Conservation (phyloP, 495 filamentous ascomycete species). For the Annulohypoxylon stygium region DNA sequence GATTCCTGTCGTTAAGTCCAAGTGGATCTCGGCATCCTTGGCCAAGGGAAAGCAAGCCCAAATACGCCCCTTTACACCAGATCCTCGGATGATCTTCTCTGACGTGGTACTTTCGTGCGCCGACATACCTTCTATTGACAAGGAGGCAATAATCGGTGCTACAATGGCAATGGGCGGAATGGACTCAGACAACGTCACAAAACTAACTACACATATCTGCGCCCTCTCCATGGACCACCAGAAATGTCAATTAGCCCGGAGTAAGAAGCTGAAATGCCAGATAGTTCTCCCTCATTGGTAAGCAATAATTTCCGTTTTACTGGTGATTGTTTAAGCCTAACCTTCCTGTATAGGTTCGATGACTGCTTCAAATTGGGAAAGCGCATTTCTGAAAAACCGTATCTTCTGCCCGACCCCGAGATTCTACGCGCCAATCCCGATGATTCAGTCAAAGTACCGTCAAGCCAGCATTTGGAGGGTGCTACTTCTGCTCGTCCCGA, state of each 20-base stretch:
- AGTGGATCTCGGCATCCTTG: slow-evolving; percentile 81
- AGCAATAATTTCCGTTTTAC: slow-evolving; percentile 31
- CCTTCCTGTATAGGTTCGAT: slow-evolving; percentile 77
- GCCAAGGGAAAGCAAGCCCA: slow-evolving; percentile 77
- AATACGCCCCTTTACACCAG: slow-evolving; percentile 86
- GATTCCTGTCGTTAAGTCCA: slow-evolving; percentile 85
- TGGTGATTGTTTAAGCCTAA: slow-evolving; percentile 42
- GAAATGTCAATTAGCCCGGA: slow-evolving; percentile 73
- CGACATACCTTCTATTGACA: slow-evolving; percentile 88
- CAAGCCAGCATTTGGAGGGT: slow-evolving; percentile 75
- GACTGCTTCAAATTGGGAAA: slow-evolving; percentile 93
- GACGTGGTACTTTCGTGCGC: slow-evolving; percentile 79
- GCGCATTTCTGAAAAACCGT: slow-evolving; percentile 88
- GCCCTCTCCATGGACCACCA: slow-evolving; percentile 79
- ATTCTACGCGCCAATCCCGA: slow-evolving; percentile 70
- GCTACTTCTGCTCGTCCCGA: slow-evolving; percentile 76
- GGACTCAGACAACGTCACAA: slow-evolving; percentile 76
- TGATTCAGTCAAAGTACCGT: slow-evolving; percentile 66
- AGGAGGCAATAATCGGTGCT: slow-evolving; percentile 91
- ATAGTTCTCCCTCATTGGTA: slow-evolving; percentile 97
- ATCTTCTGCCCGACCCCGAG: slow-evolving; percentile 87
- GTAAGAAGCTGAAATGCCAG: slow-evolving; percentile 76
- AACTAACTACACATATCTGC: slow-evolving; percentile 87
- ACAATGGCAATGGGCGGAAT: slow-evolving; percentile 90
- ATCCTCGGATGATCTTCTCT: slow-evolving; percentile 90